Percentiles rank a stretch among this genome's conserved stretches.
These are phyloP conservation scores for Williopsis jadinii DNA, from an alignment of 1,139 yeast species.

Conservation along the genomic window DNA sequence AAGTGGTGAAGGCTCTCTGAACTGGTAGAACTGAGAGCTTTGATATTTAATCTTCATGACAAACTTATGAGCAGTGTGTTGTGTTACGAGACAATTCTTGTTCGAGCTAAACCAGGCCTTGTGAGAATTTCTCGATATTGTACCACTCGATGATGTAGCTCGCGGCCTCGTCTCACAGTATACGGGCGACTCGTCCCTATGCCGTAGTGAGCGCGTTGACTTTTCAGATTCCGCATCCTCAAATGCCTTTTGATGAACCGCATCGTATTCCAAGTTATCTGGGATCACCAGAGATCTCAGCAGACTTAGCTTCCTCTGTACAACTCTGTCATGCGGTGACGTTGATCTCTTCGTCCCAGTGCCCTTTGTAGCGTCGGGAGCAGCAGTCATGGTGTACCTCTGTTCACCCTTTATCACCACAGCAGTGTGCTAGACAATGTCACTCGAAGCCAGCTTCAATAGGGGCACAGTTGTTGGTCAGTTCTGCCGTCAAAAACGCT, in stretches of 20 bases:
- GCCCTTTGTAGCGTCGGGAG: too few species aligned
- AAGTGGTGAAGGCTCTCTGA: constrained; percentile 22
- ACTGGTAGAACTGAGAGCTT: constrained; percentile 17
- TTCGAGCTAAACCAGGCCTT: background rate
- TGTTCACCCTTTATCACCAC: too few species aligned
- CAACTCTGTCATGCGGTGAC: constrained; percentile 7
- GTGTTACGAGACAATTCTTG: constrained; percentile 10
- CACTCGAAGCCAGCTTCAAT: too few species aligned
- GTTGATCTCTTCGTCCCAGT: background rate
- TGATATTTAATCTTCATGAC: constrained; percentile 17
- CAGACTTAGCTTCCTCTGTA: constrained; percentile 12
- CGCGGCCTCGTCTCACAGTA: constrained; percentile 9
- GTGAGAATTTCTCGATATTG: background rate
- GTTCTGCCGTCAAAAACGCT: too few species aligned
- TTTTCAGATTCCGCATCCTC: constrained; percentile 13
- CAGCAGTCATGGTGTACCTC: too few species aligned
- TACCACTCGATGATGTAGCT: background rate
- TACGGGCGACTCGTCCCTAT: constrained; percentile 1
- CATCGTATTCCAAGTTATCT: constrained; percentile 24
- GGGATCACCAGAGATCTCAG: constrained; percentile 22
- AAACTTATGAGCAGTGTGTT: constrained; percentile 1
- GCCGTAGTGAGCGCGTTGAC: constrained; percentile 12
- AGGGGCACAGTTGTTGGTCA: too few species aligned
- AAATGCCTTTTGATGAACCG: constrained; percentile 20
- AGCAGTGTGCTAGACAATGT: too few species aligned